Evolutionary conservation across 441 rosid species (phyloP).

Genomic region (Croton laevigatus): DNA sequence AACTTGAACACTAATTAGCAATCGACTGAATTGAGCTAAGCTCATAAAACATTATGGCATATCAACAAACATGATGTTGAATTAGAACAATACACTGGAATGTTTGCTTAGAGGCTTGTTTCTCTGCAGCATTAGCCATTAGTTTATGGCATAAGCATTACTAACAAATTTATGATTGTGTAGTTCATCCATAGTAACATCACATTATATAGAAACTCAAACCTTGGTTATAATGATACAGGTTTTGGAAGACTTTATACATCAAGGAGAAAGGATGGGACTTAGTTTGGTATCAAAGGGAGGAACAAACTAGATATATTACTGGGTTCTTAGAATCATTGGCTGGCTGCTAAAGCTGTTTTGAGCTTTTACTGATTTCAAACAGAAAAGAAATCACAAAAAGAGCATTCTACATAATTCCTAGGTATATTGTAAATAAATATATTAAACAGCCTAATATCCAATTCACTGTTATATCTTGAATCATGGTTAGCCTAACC

Average conservation of each 20-base stretch:
- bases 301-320: background rate
- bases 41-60: background rate
- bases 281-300: background rate
- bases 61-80: background rate
- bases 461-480: too few species aligned
- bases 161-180: background rate
- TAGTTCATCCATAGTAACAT: background rate
- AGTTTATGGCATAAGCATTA: background rate
- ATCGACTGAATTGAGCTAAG: background rate
- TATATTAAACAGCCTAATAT: background rate
- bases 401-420: background rate
- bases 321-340: background rate
- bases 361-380: background rate
- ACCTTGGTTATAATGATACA: conserved; percentile 11
- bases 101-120: background rate
- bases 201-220: conserved; percentile 12
- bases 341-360: background rate
- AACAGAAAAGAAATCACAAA: background rate
- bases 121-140: background rate
- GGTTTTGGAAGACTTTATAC: conserved; percentile 3
- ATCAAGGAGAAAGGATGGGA: conserved; percentile 1
- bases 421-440: background rate
- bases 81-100: background rate
- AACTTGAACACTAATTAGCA: background rate
- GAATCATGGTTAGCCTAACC: background rate